Base-by-base conservation (phyloP, 2,329 filamentous ascomycete species). In the Fusarium secorum region DNA sequence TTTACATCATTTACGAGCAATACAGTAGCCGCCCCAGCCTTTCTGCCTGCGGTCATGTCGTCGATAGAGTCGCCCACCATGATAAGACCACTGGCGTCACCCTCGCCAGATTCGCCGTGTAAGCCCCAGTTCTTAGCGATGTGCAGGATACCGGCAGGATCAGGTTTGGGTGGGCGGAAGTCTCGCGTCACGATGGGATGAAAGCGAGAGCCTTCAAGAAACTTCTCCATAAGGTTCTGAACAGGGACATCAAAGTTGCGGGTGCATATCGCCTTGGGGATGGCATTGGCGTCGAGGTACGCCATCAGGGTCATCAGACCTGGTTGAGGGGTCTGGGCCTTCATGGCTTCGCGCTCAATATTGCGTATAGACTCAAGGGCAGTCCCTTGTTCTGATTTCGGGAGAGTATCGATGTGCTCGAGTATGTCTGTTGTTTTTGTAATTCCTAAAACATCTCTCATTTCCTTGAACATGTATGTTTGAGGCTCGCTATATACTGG, bases 401-500 rank as follows among this genome's bases (percentile, higher is more conserved):
- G 90, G 0, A 98, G 89, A 5, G 85, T 82, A 78, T 94, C 91
- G 78, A 98, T 90, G 83, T 98, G 93, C 67, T 94, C 91, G 44
- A 99, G 90, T 78, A 99, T 98, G 81, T 99, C 96, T 76, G 85
- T 84, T 38, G 84, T 81, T 78, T 91, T 91, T 68, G 88, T 79
- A 74, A 98, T 98, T 53, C 84, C 85, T 20, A 98, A 87, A 11
- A 89, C 91, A 18, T 83, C 78, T 71, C 91, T 91, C 95, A 99
- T 98, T 78, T 97, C 87, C 24, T 82, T 80, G 82, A 98, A 98
- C 95, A 98, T 99, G 86, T 97, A 93, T 74, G 92, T 96, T 81
- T 98, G 95, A 1, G 95, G 95, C 63, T 95, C 84, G 79, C 94
- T 97, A 70, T 13, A 20, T 56, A 45, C 4, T 36, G 7, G 10